These are phyloP conservation scores for Picea glauca DNA, from an alignment of 75 land plant species.

Conservation along the genomic window DNA sequence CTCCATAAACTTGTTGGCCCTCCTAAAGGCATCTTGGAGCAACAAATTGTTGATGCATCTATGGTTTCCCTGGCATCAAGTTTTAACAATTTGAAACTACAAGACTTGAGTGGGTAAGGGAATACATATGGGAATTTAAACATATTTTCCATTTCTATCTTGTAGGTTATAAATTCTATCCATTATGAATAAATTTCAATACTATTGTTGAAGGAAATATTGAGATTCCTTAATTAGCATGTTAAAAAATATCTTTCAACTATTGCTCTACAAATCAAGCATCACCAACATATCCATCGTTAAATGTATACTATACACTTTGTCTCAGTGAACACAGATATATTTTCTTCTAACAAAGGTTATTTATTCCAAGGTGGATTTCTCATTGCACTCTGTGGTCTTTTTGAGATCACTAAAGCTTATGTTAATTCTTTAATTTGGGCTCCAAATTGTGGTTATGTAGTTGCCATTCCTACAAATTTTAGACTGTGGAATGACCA, in stretches of 20 bases:
- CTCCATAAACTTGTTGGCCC: no score
- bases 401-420: neutral
- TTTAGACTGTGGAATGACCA: constrained; percentile 70
- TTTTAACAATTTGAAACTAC: constrained; percentile 47
- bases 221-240: neutral
- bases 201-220: neutral
- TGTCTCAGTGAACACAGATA: no score
- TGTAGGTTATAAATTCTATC: neutral
- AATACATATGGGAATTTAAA: neutral
- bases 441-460: constrained; percentile 62
- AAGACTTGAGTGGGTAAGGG: constrained; percentile 72
- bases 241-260: neutral
- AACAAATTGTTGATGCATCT: constrained; percentile 68
- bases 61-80: constrained; percentile 61
- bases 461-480: constrained; percentile 60
- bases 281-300: constrained; percentile 63
- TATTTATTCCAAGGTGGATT: neutral
- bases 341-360: no score
- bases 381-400: neutral
- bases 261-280: constrained; percentile 42
- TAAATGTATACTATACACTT: constrained; percentile 12
- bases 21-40: no score
- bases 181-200: neutral
- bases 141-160: neutral
- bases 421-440: constrained; percentile 41